Evolutionary conservation across 371 early-diverging fungal species (phyloP).

Genomic region (Apophysomyces ossiformis): DNA sequence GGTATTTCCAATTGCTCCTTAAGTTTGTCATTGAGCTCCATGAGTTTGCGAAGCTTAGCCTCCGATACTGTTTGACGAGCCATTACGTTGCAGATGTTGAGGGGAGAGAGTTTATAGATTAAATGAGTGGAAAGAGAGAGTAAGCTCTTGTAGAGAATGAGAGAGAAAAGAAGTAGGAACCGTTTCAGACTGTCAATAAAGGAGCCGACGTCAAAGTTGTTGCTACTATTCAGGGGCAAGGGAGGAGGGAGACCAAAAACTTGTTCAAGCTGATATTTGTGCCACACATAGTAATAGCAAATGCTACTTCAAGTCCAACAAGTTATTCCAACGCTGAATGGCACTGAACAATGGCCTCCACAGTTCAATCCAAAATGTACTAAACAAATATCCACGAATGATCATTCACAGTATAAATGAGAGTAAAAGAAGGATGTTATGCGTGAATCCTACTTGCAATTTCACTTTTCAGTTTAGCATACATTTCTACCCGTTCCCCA

Average conservation of each 20-base stretch:
- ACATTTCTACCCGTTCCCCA: too few relatives aligned
- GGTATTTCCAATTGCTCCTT: conserved; percentile 52
- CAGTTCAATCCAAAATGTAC: too few relatives aligned
- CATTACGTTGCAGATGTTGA: neutral
- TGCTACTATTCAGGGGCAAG: neutral
- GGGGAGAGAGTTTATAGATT: neutral
- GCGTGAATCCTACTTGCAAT: too few relatives aligned
- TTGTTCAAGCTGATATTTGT: neutral
- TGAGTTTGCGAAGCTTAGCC: conserved; percentile 47
- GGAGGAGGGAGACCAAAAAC: neutral
- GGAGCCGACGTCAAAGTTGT: neutral
- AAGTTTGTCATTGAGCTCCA: conserved; percentile 47
- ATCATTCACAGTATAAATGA: too few relatives aligned
- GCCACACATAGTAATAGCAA: neutral
- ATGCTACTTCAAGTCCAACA: too few relatives aligned
- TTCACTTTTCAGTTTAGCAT: too few relatives aligned
- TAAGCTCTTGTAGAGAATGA: neutral
- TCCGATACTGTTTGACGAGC: conserved; percentile 39
- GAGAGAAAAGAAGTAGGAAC: neutral
- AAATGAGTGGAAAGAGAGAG: neutral
- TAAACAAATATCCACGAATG: too few relatives aligned
- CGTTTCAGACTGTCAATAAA: neutral
- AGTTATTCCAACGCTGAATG: too few relatives aligned
- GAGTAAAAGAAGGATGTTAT: too few relatives aligned
- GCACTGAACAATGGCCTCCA: too few relatives aligned